These are phyloP conservation scores for Selenicereus undatus DNA, from an alignment of 148 eudicot genomes.

Conservation along the genomic window DNA sequence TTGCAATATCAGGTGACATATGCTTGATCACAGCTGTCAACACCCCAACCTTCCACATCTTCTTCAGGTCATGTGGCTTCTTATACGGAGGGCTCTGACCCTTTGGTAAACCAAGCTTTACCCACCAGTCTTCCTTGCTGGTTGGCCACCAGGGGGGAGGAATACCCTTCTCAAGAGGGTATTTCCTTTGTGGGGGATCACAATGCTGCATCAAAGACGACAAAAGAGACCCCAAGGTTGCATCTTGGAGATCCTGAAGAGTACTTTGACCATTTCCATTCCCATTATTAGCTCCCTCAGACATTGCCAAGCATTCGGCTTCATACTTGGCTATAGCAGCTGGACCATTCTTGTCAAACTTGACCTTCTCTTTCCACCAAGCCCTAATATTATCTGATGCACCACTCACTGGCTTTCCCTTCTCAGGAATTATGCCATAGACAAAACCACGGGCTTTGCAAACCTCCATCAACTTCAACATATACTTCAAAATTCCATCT, in stretches of 20 bases:
- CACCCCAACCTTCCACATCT: conserved; percentile 99
- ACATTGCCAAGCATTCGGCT: conserved; percentile 47
- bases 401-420: conserved; percentile 97
- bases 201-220: conserved; percentile 96
- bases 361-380: conserved; percentile 99
- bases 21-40: conserved; percentile 90
- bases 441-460: conserved; percentile 96
- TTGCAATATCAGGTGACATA: conserved; percentile 91
- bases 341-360: conserved; percentile 89
- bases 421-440: conserved; percentile 92
- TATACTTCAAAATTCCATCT: conserved; percentile 93
- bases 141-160: conserved; percentile 99
- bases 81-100: conserved; percentile 78
- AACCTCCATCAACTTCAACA: conserved; percentile 96
- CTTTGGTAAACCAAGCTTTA: conserved; percentile 52
- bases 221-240: conserved; percentile 87
- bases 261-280: conserved; percentile 52
- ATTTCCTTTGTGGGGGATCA: conserved; percentile 90
- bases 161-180: conserved; percentile 70
- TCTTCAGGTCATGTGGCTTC: conserved; percentile 95
- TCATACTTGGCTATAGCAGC: conserved; percentile 83
- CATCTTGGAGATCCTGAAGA: conserved; percentile 89
- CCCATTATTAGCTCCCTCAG: conserved; percentile 38
- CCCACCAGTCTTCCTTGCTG: conserved; percentile 88
- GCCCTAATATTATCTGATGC: conserved; percentile 88